Conservation (phyloP, 192 early-diverging fungal genomes). For the Backusella mclennaniae region DNA sequence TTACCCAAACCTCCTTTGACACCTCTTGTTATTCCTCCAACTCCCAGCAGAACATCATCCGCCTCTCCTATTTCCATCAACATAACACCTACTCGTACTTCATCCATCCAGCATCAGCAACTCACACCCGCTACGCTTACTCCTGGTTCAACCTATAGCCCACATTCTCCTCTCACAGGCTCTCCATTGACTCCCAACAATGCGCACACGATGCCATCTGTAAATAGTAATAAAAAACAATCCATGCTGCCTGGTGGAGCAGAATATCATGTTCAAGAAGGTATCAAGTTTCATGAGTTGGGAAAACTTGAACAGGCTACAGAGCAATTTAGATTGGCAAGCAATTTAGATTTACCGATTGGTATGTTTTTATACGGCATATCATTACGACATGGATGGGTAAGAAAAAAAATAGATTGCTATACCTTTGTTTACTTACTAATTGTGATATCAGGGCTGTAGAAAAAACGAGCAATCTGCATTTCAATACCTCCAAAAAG, state of each 20-base stretch:
- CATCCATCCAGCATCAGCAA: conserved; percentile 8
- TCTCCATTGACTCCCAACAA: background rate
- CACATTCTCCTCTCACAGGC: background rate
- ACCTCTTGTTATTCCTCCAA: conserved; percentile 34
- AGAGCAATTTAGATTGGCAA: conserved; percentile 66
- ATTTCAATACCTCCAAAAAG: conserved; percentile 68
- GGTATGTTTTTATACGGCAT: conserved; percentile 83
- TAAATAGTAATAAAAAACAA: background rate
- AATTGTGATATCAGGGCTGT: conserved; percentile 49
- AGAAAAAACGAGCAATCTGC: conserved; percentile 65
- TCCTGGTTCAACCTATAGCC: conserved; percentile 2
- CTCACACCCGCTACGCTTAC: conserved; percentile 12
- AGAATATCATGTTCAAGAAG: conserved; percentile 63
- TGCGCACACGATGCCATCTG: background rate
- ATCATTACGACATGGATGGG: conserved; percentile 80
- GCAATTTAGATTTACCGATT: conserved; percentile 62
- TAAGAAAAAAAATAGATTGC: conserved; percentile 20
- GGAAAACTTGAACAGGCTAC: conserved; percentile 72
- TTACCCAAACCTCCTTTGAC: conserved; percentile 17
- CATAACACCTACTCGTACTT: background rate
- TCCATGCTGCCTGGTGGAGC: conserved; percentile 7
- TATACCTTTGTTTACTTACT: background rate
- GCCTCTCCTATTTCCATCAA: background rate
- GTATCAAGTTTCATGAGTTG: conserved; percentile 70
- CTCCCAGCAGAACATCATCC: conserved; percentile 17